Percentiles rank a stretch among this genome's conserved stretches.
phyloP scores from a whole-genome alignment of 805 yeast species.

The Saitoella complicata region DNA sequence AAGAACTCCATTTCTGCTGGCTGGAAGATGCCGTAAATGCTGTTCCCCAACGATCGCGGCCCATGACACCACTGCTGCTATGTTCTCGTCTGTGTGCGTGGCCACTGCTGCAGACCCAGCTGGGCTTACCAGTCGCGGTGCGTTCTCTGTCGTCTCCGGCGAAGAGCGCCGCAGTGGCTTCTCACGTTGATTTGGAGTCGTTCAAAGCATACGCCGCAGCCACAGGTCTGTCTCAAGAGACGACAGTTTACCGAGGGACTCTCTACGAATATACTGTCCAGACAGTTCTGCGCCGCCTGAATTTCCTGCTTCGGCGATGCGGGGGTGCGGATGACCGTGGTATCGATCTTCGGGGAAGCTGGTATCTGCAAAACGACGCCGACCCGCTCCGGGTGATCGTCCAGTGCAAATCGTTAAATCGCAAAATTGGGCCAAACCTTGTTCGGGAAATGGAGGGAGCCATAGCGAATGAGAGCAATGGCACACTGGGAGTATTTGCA shows the following conservation, averaged over 20 bases:
- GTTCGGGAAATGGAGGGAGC: slow-evolving; percentile 15
- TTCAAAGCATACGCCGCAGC: slow-evolving; percentile 6
- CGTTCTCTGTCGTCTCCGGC: too few relatives aligned
- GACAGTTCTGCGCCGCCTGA: slow-evolving; percentile 6
- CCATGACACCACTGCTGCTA: too few relatives aligned
- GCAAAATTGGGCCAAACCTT: slow-evolving; percentile 33
- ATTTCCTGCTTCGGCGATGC: slow-evolving; percentile 10
- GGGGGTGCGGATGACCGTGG: slow-evolving; percentile 16
- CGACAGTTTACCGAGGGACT: slow-evolving; percentile 15
- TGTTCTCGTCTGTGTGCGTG: too few relatives aligned
- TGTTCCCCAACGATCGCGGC: too few relatives aligned
- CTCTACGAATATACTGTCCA: slow-evolving; percentile 13
- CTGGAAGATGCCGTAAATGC: too few relatives aligned
- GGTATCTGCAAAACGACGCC: background rate
- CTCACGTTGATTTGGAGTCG: background rate
- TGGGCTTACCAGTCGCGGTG: too few relatives aligned
- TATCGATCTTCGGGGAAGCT: slow-evolving; percentile 14
- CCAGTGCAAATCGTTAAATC: slow-evolving; percentile 16
- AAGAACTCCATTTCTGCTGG: too few relatives aligned
- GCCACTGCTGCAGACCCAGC: too few relatives aligned
- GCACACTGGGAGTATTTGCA: slow-evolving; percentile 11
- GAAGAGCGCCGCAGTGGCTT: background rate
- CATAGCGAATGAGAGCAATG: slow-evolving; percentile 1
- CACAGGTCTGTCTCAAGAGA: slow-evolving; percentile 2
- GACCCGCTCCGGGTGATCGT: slow-evolving; percentile 10